A percentile compares a stretch with the other conserved stretches of the same genome.
Conservation (phyloP, 2,329 filamentous ascomycete species). For the Pyrenophora tritici-repentis region DNA sequence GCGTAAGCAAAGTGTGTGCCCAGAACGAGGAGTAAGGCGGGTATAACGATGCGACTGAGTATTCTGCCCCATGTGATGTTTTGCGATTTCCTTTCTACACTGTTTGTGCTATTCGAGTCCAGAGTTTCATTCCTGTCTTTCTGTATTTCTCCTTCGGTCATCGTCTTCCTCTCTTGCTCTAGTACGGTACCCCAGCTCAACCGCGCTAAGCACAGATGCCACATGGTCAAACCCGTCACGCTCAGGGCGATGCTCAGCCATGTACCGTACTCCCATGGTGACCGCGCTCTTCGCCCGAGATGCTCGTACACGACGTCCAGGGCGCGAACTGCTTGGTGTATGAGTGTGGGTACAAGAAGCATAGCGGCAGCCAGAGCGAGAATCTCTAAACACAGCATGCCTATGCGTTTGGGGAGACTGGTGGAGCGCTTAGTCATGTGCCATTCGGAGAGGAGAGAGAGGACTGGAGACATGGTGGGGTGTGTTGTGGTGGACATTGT, state of each 20-base stretch:
- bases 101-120: too few species aligned
- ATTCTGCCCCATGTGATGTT: constrained; percentile 14
- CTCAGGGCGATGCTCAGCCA: constrained; percentile 10
- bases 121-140: background rate
- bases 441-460: constrained; percentile 7
- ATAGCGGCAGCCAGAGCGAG: constrained; percentile 16
- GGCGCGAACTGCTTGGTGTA: constrained; percentile 20
- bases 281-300: constrained; percentile 21
- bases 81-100: background rate
- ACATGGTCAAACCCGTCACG: constrained; percentile 12
- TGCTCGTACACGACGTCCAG: constrained; percentile 22
- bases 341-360: constrained; percentile 16
- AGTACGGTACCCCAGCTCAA: constrained; percentile 15
- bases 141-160: background rate
- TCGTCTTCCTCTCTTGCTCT: constrained; percentile 4
- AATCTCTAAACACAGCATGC: constrained; percentile 18
- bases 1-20: constrained; percentile 11
- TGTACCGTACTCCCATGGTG: constrained; percentile 7
- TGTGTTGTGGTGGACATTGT: constrained; percentile 15
- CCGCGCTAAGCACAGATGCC: constrained; percentile 22
- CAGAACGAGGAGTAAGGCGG: constrained; percentile 10
- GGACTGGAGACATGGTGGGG: background rate
- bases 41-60: constrained; percentile 16
- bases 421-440: constrained; percentile 8
- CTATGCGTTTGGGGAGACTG: constrained; percentile 7